These are phyloP conservation scores for Cadophora malorum DNA, from an alignment of 2,329 filamentous ascomycete genomes.

Conservation along the genomic window DNA sequence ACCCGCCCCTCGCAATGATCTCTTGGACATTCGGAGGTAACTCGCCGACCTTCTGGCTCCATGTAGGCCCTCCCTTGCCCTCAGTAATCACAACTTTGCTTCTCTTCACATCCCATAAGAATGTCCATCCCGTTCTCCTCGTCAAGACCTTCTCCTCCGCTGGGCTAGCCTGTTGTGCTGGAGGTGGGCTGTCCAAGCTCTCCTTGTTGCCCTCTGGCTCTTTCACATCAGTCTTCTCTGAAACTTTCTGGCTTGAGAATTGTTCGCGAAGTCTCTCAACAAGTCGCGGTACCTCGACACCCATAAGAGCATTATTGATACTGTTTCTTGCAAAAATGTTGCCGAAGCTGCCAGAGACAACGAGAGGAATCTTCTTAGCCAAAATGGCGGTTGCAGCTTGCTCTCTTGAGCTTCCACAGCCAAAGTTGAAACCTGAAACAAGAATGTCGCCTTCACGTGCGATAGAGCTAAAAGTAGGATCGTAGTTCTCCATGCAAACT, in stretches of 20 bases:
- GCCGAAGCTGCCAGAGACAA: constrained; percentile 80
- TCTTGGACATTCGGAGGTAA: constrained; percentile 86
- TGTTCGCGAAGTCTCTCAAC: constrained; percentile 69
- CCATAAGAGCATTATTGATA: constrained; percentile 81
- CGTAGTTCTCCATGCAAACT: constrained; percentile 95
- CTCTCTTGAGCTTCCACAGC: constrained; percentile 80
- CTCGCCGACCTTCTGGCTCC: constrained; percentile 84
- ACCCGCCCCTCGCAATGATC: constrained; percentile 77
- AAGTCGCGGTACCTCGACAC: constrained; percentile 71
- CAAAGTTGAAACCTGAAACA: constrained; percentile 88
- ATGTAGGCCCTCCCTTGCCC: constrained; percentile 68
- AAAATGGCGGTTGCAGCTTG: constrained; percentile 89
- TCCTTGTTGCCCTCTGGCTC: constrained; percentile 59
- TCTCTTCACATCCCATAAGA: constrained; percentile 79
- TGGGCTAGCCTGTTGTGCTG: constrained; percentile 48
- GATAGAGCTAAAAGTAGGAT: constrained; percentile 68
- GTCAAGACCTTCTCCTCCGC: constrained; percentile 63
- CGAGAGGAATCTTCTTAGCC: constrained; percentile 79
- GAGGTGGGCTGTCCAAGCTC: constrained; percentile 56
- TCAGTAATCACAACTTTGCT: constrained; percentile 76
- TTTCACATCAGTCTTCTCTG: constrained; percentile 50
- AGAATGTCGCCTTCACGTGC: constrained; percentile 78
- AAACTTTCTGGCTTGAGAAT: constrained; percentile 52
- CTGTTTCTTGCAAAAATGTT: constrained; percentile 83
- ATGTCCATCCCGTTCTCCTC: constrained; percentile 80